Evolutionary conservation across 176 grass and related monocot species (phyloP), one percentile per base, ranked within the genome.

Genomic region (Pontederia crassipes): DNA sequence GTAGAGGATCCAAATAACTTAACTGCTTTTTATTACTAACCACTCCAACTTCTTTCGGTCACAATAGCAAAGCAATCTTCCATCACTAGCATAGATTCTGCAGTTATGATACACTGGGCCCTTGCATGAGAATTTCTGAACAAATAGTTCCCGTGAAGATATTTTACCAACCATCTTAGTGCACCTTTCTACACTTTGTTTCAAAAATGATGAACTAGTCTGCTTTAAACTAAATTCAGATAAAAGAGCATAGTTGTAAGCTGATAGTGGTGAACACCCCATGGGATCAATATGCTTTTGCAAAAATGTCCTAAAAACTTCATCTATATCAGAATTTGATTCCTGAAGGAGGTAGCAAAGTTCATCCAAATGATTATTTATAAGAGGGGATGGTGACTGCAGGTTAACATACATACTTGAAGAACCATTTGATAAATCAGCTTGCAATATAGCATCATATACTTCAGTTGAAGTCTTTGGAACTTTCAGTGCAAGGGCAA

Each of bases 51-150:
- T 96, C 83, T 73, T 96, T n/a, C 64, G 79, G 75, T 96, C 87
- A 75, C 92, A 96, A 71, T 90, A 90, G 66, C 92, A 96, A 75
- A 96, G 87, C 67, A 96, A 71, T 74, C 92, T 87, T 68, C 87
- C 92, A 74, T 96, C 87, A 84, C 69, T 90, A 73, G 92, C 92
- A 73, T 90, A 96, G 57, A 90, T 96, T 72, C 87, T 86, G 74
- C 92, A 96, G 54, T 96, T 90, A 68, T 96, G 92, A 80, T 96
- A 96, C 53, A 96, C 92, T 12, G 92, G 92, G 32, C 87, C 82
- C 66, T 96, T 96, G 54, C 92, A 96, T 15, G 92, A 90, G 49
- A 96, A 96, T 65, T 96, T 96, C 64, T 85, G 85, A 73, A 90
- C 82, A 69, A 96, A 96, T 56, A 79, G 72, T 60, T 90, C 92